Evolutionary conservation across 2,329 filamentous ascomycete genomes (phyloP), one percentile per base, ranked within the genome.

Genomic region (Diaporthe destruens): DNA sequence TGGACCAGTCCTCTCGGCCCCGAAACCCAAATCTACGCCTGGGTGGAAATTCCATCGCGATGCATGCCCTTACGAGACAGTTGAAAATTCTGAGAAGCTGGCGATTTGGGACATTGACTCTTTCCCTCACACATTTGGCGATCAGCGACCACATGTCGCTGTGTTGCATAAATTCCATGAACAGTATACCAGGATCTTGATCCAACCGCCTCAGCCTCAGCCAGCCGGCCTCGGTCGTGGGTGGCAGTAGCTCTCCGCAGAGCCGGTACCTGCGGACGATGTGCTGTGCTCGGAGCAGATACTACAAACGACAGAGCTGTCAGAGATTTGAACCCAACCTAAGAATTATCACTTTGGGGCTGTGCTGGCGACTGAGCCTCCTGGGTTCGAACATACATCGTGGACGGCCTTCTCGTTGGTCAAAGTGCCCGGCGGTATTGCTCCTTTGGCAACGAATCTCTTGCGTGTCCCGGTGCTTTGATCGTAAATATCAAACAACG

Each of bases 31-130:
- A 51, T 29, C 32, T 18, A 32, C 55, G 55, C 32, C 55, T 36
- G 16, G 68, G 56, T 36, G 68, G 68, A 25, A 53, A 63, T 20
- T 70, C 42, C 68, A 70, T 70, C 14, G 68, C 68, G n/a, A 70
- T 61, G 14, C 68, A 70, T 12, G 55, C 68, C 36, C 56, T 61
- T 11, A 51, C 47, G 20, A 71, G 55, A 25, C 68, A 71, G 23
- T 25, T 36, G 68, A 71, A 71, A 23, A 71, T 71, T 25, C 51
- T 63, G 6, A 23, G 34, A 29, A 53, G 14, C 29, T 51, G 29
- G 12, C 23, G 20, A 18, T 66, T 51, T 11, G 44, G 61, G 34
- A 66, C 23, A 0, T 23, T 23, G 12, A 34, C 25, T 23, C 20
- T 32, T 23, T n/a, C 44, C 20, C 18, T 51, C 32, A 9, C 42